These are phyloP conservation scores for Fusarium falciforme DNA, from an alignment of 2,329 filamentous ascomycete genomes.

Conservation along the genomic window DNA sequence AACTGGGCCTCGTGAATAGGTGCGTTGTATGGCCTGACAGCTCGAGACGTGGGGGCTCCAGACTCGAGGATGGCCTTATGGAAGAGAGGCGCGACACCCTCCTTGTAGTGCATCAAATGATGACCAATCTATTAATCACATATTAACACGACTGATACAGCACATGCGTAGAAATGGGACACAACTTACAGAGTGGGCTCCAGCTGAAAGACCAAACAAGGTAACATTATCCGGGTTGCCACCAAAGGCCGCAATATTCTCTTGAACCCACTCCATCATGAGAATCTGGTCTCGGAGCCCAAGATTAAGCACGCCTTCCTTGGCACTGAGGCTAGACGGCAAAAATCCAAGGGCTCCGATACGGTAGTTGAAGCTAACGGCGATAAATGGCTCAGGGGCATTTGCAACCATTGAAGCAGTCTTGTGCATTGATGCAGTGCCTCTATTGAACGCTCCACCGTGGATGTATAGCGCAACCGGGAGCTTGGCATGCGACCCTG, in stretches of 20 bases:
- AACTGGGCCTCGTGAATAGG: slow-evolving; percentile 69
- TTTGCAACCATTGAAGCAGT: slow-evolving; percentile 72
- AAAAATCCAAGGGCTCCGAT: slow-evolving; percentile 71
- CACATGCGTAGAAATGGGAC: accelerated
- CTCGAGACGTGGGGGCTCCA: slow-evolving; percentile 64
- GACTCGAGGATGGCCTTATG: slow-evolving; percentile 67
- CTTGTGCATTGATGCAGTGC: slow-evolving; percentile 64
- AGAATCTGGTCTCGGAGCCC: slow-evolving; percentile 65
- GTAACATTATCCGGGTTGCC: slow-evolving; percentile 61
- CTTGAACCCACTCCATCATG: slow-evolving; percentile 64
- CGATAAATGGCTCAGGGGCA: slow-evolving; percentile 60
- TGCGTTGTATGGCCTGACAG: slow-evolving; percentile 66
- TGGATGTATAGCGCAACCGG: slow-evolving; percentile 69
- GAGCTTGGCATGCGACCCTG: slow-evolving; percentile 37
- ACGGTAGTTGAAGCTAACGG: slow-evolving; percentile 62
- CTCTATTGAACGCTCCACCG: slow-evolving; percentile 58
- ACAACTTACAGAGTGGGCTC: slow-evolving; percentile 60
- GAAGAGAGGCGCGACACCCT: slow-evolving; percentile 59
- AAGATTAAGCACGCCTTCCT: slow-evolving; percentile 64
- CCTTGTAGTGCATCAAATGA: slow-evolving; percentile 66
- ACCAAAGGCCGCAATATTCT: slow-evolving; percentile 65
- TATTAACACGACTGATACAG: background rate
- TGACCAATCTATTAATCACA: slow-evolving; percentile 67
- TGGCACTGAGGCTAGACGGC: slow-evolving; percentile 61
- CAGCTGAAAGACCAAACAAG: slow-evolving; percentile 53